Evolutionary conservation across 148 eudicot species (phyloP), one percentile per base, ranked within the genome.

Genomic region (Camellia sinensis): DNA sequence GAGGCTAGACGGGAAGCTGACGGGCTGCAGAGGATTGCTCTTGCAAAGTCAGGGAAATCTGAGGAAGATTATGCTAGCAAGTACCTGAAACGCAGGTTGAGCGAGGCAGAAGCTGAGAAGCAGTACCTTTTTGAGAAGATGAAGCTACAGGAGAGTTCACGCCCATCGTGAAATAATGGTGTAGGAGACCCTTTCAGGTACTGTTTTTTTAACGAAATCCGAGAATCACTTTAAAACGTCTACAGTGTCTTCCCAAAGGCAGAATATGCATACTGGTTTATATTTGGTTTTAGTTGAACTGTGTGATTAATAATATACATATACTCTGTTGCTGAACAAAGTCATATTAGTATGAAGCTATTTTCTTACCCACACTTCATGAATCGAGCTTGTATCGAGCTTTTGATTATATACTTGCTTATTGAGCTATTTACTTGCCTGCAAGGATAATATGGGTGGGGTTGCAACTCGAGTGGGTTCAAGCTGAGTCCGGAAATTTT

Each of bases 1-100:
- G 92, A 87, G 77, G 85, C 90, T 53, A 89, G 92, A 67, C 80
- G 92, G 52, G 92, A 89, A 82, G 90, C 88, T 13, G 90, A 87
- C 84, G 81, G 84, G 87, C 87, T 89, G n/a, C 87, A 87, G 76
- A 87, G 88, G 67, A 89, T 89, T 70, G 84, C 88, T 37, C 81
- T 89, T 21, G 90, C 90, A 71, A 89, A 84, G 21, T 80, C 92
- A 9, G 92, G 87, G 59, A 89, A 87, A 79, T 85, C 91, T 40
- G 89, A 89, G 59, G 88, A 89, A 74, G 88, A 89, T 12, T 87
- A 85, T 80, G 86, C 85, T 11, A 89, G 85, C 76, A 80, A 82
- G 70, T 89, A 89, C 71, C 88, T 89, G 5, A 87, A 89, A 79
- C 90, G 84, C 41, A 85, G 85, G 83, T n/a, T 89, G 82, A 89